Base-by-base conservation (phyloP, 2,329 filamentous ascomycete genomes). In the Colletotrichum brevisporum region DNA sequence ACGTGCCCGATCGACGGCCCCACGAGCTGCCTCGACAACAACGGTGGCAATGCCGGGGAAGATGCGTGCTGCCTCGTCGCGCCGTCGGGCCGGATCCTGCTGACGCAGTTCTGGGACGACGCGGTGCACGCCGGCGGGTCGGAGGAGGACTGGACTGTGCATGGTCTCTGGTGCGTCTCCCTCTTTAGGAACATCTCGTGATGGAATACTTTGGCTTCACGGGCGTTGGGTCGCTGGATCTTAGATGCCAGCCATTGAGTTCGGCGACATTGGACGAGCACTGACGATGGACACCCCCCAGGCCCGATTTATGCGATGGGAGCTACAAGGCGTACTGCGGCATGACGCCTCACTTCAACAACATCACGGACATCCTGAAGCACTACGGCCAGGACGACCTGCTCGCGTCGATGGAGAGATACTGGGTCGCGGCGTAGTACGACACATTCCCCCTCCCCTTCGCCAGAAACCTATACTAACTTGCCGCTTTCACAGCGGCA, bases 101-200 rank as follows among this genome's bases (percentile, higher is more conserved):
- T 84, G 43, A 81, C 82, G 3, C 82, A 83, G 75, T 83, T 83
- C 75, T 84, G 82, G 82, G 82, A 84, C 61, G 73, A 78, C 36
- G 72, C 82, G 69, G 74, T 78, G 21, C 80, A 83, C 67, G 80
- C 77, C 4, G 76, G 76, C 3, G 82, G 81, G n/a, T 73, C 77
- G 5, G 82, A 83, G 67, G 76, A 80, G 66, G 82, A 83, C 65
- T 84, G 81, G 82, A 84, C 82, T 1, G 65, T 84, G 1, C 82
- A 83, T 55, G 82, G 82, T n/a, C 71, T 84, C 36, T 84, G 83
- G 82, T 83, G 69, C 36, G 39, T 16, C 10, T 13, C 6, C 13
- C 16, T 48, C 15, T 0, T 43, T 2, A 8, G 5, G 15, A 13
- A 16, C 10, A 16, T n/a, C 8, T 36, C 21, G 21, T 18, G 27